phyloP scores from a whole-genome alignment of 192 early-diverging fungal genomes.

The Allomyces arbusculus region DNA sequence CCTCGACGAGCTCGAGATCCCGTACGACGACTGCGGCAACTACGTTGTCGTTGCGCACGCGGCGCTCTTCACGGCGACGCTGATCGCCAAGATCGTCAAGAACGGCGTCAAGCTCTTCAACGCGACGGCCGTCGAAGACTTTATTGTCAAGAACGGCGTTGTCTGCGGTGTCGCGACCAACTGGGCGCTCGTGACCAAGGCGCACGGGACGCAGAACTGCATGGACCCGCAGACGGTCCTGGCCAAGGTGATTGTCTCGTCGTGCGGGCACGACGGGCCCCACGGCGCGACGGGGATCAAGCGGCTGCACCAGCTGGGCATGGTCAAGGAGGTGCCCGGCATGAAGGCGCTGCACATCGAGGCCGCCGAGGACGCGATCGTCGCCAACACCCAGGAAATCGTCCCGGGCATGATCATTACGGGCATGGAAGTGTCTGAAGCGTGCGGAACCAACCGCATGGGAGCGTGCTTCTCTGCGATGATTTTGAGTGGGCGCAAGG shows the following conservation, averaged over 20 bases:
- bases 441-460: constrained; percentile 47
- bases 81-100: constrained; percentile 37
- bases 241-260: constrained; percentile 42
- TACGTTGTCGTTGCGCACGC: constrained; percentile 55
- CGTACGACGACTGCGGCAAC: constrained; percentile 49
- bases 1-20: constrained; percentile 38
- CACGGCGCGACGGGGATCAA: constrained; percentile 48
- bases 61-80: constrained; percentile 50
- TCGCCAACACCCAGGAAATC: constrained; percentile 41
- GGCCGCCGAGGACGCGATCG: constrained; percentile 42
- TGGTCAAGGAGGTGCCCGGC: constrained; percentile 31
- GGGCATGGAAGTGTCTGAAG: constrained; percentile 54
- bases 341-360: constrained; percentile 52
- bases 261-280: constrained; percentile 44
- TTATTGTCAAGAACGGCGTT: constrained; percentile 37
- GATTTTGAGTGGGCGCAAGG: constrained; percentile 46
- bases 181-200: constrained; percentile 46
- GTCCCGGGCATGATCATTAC: constrained; percentile 45
- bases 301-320: constrained; percentile 31
- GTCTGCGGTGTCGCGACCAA: constrained; percentile 49
- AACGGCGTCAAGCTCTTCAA: constrained; percentile 55
- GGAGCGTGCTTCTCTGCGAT: constrained; percentile 36
- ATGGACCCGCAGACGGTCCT: constrained; percentile 56
- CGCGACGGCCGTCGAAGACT: constrained; percentile 49
- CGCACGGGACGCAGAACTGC: constrained; percentile 34